phyloP scores from a whole-genome alignment of 345 rosid genomes.

The Corymbia maculata region DNA sequence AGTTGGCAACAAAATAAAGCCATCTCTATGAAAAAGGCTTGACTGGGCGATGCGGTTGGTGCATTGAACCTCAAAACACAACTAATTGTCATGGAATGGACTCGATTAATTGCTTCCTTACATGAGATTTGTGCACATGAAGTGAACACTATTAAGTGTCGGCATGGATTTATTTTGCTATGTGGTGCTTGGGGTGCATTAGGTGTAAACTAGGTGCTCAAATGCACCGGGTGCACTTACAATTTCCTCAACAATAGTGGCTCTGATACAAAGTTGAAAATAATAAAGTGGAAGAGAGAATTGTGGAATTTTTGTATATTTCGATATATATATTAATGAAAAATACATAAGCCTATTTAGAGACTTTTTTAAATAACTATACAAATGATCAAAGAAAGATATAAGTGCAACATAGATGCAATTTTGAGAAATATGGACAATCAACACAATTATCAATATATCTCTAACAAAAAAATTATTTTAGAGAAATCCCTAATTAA shows the following conservation, averaged over 20 bases:
- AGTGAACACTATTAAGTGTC: not conserved
- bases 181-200: no score
- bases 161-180: not conserved
- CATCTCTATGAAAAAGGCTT: no score
- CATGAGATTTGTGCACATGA: no score
- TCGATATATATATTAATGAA: no score
- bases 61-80: no score
- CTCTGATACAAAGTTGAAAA: not conserved
- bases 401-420: no score
- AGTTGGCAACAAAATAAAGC: not conserved
- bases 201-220: not conserved
- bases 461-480: not conserved
- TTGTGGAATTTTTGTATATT: not conserved
- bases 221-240: not conserved
- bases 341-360: not conserved
- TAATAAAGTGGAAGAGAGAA: not conserved
- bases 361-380: not conserved
- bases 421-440: not conserved
- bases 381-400: not conserved
- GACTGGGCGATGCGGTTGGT: not conserved
- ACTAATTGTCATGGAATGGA: no score
- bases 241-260: not conserved
- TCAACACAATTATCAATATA: fast-evolving
- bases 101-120: no score
- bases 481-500: not conserved